These are phyloP conservation scores for Coffea humblotiana DNA, from an alignment of 305 asterid genomes.

Conservation along the genomic window DNA sequence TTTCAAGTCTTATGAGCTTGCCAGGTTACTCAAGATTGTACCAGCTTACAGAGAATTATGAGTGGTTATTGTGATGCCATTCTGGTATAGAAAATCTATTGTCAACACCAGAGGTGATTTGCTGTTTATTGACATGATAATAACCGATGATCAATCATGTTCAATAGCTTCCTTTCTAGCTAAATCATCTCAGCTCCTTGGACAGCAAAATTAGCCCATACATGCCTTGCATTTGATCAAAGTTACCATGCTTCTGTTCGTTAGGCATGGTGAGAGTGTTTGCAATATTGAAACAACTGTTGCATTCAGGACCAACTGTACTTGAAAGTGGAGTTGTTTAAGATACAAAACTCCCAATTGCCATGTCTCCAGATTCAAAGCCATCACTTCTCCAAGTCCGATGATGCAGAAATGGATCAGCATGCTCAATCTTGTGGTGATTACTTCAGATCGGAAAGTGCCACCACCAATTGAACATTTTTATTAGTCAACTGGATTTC, in stretches of 20 bases:
- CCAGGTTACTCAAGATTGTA: slow-evolving; percentile 80
- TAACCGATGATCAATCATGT: background rate
- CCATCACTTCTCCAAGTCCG: background rate
- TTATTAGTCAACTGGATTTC: too few relatives aligned
- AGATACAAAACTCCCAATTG: background rate
- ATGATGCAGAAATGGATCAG: background rate
- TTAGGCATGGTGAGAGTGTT: background rate
- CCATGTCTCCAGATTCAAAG: background rate
- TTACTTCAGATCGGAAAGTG: too few relatives aligned
- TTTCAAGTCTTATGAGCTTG: slow-evolving; percentile 84
- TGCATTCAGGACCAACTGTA: background rate
- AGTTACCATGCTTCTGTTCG: background rate
- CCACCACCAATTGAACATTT: too few relatives aligned
- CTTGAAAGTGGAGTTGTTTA: background rate
- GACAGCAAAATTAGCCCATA: background rate
- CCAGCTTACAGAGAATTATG: slow-evolving; percentile 45
- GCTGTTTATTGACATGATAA: background rate
- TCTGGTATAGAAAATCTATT: background rate
- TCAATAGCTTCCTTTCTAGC: background rate
- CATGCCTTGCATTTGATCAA: background rate
- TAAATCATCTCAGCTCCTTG: background rate
- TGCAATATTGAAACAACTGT: background rate
- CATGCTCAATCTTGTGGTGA: background rate
- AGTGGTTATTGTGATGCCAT: slow-evolving; percentile 9
- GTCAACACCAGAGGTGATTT: background rate